Conservation (phyloP, 228 moss, liverwort and hornwort species). For the Sphagnum magellanicum region DNA sequence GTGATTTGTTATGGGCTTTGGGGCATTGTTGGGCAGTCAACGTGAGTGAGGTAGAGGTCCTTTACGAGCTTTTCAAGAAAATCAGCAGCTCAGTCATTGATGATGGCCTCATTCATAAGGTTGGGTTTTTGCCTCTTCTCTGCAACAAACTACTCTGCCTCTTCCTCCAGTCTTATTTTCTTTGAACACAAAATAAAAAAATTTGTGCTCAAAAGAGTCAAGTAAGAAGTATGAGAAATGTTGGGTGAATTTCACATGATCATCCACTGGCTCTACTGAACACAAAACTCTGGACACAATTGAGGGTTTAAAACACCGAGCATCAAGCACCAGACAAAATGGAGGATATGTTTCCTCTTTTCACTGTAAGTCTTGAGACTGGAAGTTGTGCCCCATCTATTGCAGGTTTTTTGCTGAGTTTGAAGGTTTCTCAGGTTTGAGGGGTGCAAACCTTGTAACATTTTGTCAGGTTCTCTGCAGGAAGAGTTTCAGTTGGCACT, state of each 20-base stretch:
- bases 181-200: neutral
- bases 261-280: neutral
- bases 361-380: no score
- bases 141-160: neutral
- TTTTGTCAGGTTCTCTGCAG: constrained; percentile 23
- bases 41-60: constrained; percentile 76
- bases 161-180: neutral
- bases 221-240: neutral
- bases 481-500: constrained; percentile 89
- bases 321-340: no score
- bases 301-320: neutral
- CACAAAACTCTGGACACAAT: neutral
- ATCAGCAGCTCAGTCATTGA: constrained; percentile 76
- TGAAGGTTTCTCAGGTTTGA: neutral
- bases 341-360: no score
- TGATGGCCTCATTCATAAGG: constrained; percentile 94
- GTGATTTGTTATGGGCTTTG: neutral
- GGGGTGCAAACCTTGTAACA: neutral
- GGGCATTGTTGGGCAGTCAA: constrained; percentile 43
- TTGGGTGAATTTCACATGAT: neutral
- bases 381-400: no score
- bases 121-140: constrained; percentile 1
- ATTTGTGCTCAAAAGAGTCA: neutral
- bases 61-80: constrained; percentile 82
- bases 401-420: no score